Base-by-base conservation (phyloP, 116 monocot genomes). In the Phalaenopsis hybrid region DNA sequence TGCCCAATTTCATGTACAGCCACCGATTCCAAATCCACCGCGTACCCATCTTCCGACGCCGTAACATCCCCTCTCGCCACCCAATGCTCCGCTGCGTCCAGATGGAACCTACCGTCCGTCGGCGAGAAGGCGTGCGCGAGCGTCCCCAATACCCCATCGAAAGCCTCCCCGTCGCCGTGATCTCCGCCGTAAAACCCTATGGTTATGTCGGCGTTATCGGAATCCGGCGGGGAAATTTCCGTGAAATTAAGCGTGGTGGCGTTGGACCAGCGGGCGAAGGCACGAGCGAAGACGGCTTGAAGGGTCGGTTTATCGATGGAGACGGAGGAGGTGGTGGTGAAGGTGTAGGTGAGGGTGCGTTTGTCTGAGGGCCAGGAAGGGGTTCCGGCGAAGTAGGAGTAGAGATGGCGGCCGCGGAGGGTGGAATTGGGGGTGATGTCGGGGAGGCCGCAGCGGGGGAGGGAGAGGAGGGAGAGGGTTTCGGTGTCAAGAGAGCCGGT, bases 1-100 rank as follows among this genome's bases (percentile, higher is more conserved):
- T 96, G 96, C 20, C 96, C 94, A 37, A 94, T 94, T 88, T 97
- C 96, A 81, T 96, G 96, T 84, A 92, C 92, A 65, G 91, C 96
- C 61, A 96, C 96, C n/a, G 96, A 96, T 82, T 96, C 96, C 76
- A 96, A 48, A 46, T 96, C 96, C 5, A 96, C 81, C 5, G 96
- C 93, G 20, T 20, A 72, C 57, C 43, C 23, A 15, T 88, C 84
- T 10, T 70, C 45, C 11, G 88, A 82, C 3, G 43, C 11, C 67
- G 82, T 31, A 77, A 86, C 88, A 77, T 96, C 91, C 16, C 88
- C 89, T 8, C 65, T 84, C 1, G 85, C 92, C 77, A 90, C 86
- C 96, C 96, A 96, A 6, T 70, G 41, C 87, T 96, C 96, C 57
- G 85, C 86, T 5, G 91, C 94, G 76, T 96, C 96, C 3, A 96